Evolutionary conservation across 805 yeast species (phyloP).

Genomic region (Lipomyces anomalus): DNA sequence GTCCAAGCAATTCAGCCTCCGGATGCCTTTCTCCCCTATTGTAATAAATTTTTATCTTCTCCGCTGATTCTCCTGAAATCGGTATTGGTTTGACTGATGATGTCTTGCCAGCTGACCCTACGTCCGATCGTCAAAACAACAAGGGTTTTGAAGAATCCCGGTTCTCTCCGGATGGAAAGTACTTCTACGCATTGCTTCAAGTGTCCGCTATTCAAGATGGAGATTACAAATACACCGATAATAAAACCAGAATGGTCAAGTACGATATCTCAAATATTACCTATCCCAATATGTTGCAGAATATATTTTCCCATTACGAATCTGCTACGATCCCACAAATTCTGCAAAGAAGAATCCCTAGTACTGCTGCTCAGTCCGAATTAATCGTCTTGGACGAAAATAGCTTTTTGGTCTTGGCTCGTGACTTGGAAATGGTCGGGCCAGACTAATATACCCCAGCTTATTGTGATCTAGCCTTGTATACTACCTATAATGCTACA

Average conservation of each 20-base stretch:
- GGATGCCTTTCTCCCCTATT: conserved; percentile 16
- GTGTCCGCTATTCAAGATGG: conserved; percentile 23
- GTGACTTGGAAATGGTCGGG: conserved; percentile 20
- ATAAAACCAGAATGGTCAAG: conserved; percentile 15
- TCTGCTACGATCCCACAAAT: conserved; percentile 8
- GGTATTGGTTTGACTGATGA: conserved; percentile 7
- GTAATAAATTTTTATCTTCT: conserved; percentile 15
- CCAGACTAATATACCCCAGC: conserved; percentile 9
- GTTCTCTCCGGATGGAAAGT: conserved; percentile 18
- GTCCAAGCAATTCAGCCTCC: conserved; percentile 19
- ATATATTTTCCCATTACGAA: conserved; percentile 17
- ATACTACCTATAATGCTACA: conserved; percentile 16
- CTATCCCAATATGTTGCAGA: conserved; percentile 21
- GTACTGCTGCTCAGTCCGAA: conserved; percentile 20
- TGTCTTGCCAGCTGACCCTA: conserved; percentile 15
- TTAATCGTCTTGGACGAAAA: conserved; percentile 16
- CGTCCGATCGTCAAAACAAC: conserved; percentile 19
- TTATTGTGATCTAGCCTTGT: conserved; percentile 17
- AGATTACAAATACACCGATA: conserved; percentile 9
- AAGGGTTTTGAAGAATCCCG: conserved; percentile 20
- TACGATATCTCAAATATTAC: conserved; percentile 17
- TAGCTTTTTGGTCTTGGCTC: conserved; percentile 16
- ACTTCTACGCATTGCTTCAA: conserved; percentile 15
- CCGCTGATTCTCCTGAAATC: conserved; percentile 18
- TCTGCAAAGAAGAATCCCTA: conserved; percentile 12